Conservation (phyloP, 2,329 filamentous ascomycete species). For the Emydomyces testavorans region DNA sequence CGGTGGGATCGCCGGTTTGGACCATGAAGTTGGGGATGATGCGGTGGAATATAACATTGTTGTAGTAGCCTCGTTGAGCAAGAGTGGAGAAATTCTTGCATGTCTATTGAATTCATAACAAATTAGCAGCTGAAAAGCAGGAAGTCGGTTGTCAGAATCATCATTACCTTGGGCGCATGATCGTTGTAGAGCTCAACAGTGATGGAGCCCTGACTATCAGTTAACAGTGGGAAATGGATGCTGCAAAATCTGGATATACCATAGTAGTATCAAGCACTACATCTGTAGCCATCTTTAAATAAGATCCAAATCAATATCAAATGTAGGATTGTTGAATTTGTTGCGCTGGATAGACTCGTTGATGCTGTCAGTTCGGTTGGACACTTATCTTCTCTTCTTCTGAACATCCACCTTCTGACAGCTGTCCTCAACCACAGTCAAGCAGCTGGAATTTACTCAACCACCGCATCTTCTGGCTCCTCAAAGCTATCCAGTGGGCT, state of each 20-base stretch:
- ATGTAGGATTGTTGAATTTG: background rate
- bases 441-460: background rate
- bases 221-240: background rate
- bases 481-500: background rate
- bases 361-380: background rate
- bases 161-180: conserved; percentile 65
- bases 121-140: background rate
- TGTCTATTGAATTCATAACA: conserved; percentile 39
- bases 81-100: conserved; percentile 82
- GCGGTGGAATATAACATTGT: conserved; percentile 76
- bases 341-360: background rate
- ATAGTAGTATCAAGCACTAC: conserved; percentile 76
- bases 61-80: conserved; percentile 74
- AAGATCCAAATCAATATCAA: background rate
- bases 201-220: conserved; percentile 57
- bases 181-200: conserved; percentile 77
- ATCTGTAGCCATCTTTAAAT: conserved; percentile 55
- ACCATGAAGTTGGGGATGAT: conserved; percentile 96
- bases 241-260: conserved; percentile 39
- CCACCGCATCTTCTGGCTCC: background rate
- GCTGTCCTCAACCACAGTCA: background rate
- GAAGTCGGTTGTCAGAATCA: conserved; percentile 7
- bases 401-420: background rate
- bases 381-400: background rate
- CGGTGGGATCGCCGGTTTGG: conserved; percentile 87